phyloP scores from a whole-genome alignment of 192 early-diverging fungal genomes.

The Backusella psychrophila region DNA sequence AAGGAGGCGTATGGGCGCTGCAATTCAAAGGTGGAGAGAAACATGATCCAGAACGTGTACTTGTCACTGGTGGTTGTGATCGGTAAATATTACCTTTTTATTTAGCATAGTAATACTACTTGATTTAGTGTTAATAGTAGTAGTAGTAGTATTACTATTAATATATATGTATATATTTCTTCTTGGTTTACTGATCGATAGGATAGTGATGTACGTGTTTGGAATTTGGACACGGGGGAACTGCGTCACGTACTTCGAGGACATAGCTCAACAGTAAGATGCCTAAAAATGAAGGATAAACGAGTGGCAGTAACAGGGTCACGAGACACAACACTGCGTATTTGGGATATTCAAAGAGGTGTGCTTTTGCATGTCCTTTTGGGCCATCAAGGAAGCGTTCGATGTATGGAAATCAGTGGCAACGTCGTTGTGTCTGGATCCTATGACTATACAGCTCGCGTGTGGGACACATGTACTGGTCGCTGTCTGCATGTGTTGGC shows the following conservation, averaged over 20 bases:
- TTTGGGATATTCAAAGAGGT: slow-evolving; percentile 79
- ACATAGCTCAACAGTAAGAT: slow-evolving; percentile 96
- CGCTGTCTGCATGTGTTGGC: slow-evolving; percentile 66
- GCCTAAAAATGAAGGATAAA: slow-evolving; percentile 76
- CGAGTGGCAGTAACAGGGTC: slow-evolving; percentile 87
- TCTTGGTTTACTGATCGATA: background rate
- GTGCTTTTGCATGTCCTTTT: slow-evolving; percentile 72
- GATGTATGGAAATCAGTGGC: slow-evolving; percentile 86
- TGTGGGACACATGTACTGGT: slow-evolving; percentile 86
- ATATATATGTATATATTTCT: background rate
- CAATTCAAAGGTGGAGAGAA: slow-evolving; percentile 55
- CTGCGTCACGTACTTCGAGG: slow-evolving; percentile 92
- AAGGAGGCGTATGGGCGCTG: slow-evolving; percentile 98
- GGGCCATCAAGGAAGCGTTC: slow-evolving; percentile 88
- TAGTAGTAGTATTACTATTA: background rate
- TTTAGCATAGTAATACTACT: background rate
- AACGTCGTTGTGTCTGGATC: slow-evolving; percentile 87
- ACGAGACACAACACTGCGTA: slow-evolving; percentile 87
- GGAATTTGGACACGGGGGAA: slow-evolving; percentile 86
- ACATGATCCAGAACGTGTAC: slow-evolving; percentile 55
- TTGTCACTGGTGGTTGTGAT: slow-evolving; percentile 96
- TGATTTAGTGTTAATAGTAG: background rate
- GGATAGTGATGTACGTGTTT: slow-evolving; percentile 80
- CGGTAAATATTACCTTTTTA: slow-evolving; percentile 51
- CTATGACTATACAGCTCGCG: slow-evolving; percentile 89